Base-by-base conservation (phyloP, 2,329 filamentous ascomycete genomes). In the Paracorniculantispora psalliotae region DNA sequence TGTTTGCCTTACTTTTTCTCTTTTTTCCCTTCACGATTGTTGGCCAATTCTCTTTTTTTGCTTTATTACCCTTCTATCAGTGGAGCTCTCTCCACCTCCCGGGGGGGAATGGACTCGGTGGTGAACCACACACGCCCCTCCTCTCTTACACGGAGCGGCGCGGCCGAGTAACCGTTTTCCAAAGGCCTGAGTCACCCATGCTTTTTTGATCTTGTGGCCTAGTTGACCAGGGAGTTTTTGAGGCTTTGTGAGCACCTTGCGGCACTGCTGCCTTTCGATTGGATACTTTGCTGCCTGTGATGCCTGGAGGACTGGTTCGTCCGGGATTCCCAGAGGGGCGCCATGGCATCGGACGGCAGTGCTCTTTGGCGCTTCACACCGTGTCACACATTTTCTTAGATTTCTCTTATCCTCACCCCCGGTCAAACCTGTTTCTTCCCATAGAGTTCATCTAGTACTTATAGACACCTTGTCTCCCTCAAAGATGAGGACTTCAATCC, bases 191-290 rank as follows among this genome's bases (percentile, higher is more conserved):
- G 56, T 58, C 56, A 52, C 47, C 35, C 2, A 49, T 19, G 46
- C n/a, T n/a, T 39, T 43, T 41, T 39, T 37, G 47, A 46, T 44
- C 25, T 51, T 58, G 56, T 58, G 56, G 56, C 47, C 56, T n/a
- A 46, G 10, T 35, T 25, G 25, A 37, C 8, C 44, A 48, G 54
- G 44, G 44, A 30, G 33, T 41, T 13, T 17, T 37, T 19, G 47
- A 57, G 54, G 54, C 54, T 49, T 43, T 58, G 26, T 47, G 37
- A 12, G 8, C 12, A 33, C 21, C 13, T 41, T 49, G 28, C 10
- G 54, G 33, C 17, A n/a, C 33, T 30, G 21, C 33, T 7, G 7
- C 33, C 23, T 19, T 48, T 30, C 26, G 15, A 57, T 57, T 57
- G 54, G 54, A 12, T 12, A n/a, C 25, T 39, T 58, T 19, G 28